Percentiles rank a stretch among this genome's conserved stretches.
Conservation (phyloP, 2,329 filamentous ascomycete species). For the Corniculantispora saksenae region DNA sequence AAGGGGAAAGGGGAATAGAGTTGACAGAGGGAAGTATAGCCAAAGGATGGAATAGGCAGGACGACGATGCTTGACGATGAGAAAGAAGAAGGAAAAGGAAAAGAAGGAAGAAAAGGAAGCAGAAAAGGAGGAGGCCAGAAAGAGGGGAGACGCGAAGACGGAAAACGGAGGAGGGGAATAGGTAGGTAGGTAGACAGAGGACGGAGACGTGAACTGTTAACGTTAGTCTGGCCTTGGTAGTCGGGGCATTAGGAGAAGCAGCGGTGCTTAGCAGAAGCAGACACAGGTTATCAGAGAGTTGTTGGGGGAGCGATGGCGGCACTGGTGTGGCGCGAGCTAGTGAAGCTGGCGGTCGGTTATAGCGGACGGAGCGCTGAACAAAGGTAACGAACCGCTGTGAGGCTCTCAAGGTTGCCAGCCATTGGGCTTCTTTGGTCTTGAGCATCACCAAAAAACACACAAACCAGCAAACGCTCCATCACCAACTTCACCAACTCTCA, state of each 20-base stretch:
- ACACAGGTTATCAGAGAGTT: too few species aligned
- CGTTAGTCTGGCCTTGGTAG: background rate
- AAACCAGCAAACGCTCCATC: background rate
- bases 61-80: slow-evolving; percentile 10
- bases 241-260: background rate
- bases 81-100: background rate
- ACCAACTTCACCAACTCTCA: background rate
- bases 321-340: background rate
- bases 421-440: too few species aligned
- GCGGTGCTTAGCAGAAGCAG: background rate
- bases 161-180: background rate
- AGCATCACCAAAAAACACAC: background rate
- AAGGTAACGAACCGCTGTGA: too few species aligned
- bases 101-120: background rate
- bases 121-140: background rate
- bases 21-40: slow-evolving; percentile 16
- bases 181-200: too few species aligned
- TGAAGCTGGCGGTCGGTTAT: background rate
- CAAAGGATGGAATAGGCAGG: slow-evolving; percentile 8
- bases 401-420: too few species aligned
- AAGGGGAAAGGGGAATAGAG: slow-evolving; percentile 8
- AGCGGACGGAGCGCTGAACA: background rate
- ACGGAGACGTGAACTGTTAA: background rate
- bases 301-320: too few species aligned
- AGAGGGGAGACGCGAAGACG: background rate